phyloP scores from a whole-genome alignment of 164 flowering plant species.

The Sextonia rubra region DNA sequence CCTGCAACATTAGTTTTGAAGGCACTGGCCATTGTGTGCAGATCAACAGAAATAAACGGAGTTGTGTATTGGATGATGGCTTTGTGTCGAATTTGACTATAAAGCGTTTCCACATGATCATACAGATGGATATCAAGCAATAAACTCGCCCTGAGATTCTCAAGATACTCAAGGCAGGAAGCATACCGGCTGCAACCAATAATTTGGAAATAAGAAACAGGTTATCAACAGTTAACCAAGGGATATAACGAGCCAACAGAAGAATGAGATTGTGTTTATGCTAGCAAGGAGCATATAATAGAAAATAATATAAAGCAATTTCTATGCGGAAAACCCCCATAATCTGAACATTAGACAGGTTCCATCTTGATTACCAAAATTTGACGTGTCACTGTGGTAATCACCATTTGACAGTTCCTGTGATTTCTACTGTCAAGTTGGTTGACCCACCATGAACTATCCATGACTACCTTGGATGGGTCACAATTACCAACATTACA shows the following conservation, averaged over 20 bases:
- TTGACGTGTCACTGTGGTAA: no score
- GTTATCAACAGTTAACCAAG: not conserved
- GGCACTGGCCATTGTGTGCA: conserved; percentile 94
- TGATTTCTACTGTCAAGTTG: no score
- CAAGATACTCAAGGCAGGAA: conserved; percentile 84
- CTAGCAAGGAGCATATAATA: not conserved
- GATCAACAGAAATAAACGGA: conserved; percentile 93
- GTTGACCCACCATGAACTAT: no score
- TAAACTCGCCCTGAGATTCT: conserved; percentile 74
- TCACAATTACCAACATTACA: no score
- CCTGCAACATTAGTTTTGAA: conserved; percentile 82
- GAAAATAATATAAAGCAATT: not conserved
- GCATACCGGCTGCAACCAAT: conserved; percentile 78
- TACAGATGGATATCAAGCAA: conserved; percentile 90
- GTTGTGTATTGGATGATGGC: conserved; percentile 95
- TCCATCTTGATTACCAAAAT: no score
- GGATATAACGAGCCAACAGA: not conserved
- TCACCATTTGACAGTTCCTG: no score
- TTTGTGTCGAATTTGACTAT: conserved; percentile 83
- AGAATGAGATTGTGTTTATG: not conserved
- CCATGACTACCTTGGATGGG: no score
- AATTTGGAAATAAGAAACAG: not conserved
- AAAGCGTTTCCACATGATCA: conserved; percentile 86
- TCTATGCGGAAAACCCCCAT: no score
- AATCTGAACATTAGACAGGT: no score